Conservation (phyloP, 345 rosid species). For the Jatropha curcas region DNA sequence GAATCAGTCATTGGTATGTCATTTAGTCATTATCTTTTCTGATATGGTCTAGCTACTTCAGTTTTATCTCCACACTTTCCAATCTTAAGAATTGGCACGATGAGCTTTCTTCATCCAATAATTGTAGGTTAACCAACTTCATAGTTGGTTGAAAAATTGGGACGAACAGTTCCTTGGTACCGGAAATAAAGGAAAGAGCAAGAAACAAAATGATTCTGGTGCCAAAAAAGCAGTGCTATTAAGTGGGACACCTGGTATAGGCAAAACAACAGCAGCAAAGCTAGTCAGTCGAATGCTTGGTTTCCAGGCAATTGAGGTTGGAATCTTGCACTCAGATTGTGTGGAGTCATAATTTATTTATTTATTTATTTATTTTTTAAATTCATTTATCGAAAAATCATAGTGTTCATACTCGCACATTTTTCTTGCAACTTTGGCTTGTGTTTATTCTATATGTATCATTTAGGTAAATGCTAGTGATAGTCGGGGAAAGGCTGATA, state of each 20-base stretch:
- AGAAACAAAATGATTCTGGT: constrained; percentile 64
- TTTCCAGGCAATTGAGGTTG: constrained; percentile 90
- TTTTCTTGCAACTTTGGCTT: constrained; percentile 5
- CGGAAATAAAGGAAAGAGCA: constrained; percentile 73
- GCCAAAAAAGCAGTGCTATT: constrained; percentile 84
- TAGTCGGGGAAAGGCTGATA: constrained; percentile 91
- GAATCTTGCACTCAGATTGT: constrained; percentile 3
- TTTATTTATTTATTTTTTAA: too few relatives aligned
- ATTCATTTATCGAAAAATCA: constrained; percentile 16
- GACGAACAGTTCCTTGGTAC: constrained; percentile 59
- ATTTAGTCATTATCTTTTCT: not conserved
- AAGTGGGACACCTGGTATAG: constrained; percentile 96
- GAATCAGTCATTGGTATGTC: constrained; percentile 75
- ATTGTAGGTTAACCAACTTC: constrained; percentile 86
- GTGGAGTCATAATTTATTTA: constrained; percentile 3
- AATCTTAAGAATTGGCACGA: not conserved
- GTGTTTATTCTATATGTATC: not conserved
- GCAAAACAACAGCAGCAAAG: constrained; percentile 94
- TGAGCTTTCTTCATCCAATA: constrained; percentile 12
- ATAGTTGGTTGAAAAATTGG: constrained; percentile 84
- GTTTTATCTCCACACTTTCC: not conserved
- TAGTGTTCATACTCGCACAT: constrained; percentile 2
- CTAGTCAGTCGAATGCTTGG: constrained; percentile 91
- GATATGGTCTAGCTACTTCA: not conserved
- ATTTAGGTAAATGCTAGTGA: constrained; percentile 96